Evolutionary conservation across 306 rosid species (phyloP).

Genomic region (Vigna mungo): DNA sequence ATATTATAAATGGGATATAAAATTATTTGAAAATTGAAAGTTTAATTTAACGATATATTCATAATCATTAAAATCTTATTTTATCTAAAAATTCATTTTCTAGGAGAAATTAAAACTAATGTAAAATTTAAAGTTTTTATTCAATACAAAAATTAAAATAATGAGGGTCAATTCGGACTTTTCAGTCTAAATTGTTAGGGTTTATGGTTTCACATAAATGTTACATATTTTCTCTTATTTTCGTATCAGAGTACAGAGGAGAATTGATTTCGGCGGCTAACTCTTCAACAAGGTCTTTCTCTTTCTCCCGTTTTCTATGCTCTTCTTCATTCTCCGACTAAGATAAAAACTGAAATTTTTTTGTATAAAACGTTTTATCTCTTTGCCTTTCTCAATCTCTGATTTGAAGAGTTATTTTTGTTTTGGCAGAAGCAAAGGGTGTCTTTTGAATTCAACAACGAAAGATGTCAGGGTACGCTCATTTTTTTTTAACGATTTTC

Average conservation of each 20-base stretch:
- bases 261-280: conserved; percentile 3
- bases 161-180: conserved; percentile 25
- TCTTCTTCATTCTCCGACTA: too few relatives aligned
- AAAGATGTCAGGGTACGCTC: conserved; percentile 47
- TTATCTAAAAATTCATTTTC: too few relatives aligned
- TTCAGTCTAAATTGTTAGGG: conserved; percentile 5
- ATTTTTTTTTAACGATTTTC: neutral
- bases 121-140: neutral
- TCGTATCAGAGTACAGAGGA: neutral
- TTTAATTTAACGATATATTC: too few relatives aligned
- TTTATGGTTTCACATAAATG: conserved; percentile 23
- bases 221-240: neutral
- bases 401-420: conserved; percentile 14
- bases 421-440: conserved; percentile 37
- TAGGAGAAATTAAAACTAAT: too few relatives aligned
- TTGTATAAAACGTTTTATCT: neutral
- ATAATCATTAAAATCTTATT: too few relatives aligned
- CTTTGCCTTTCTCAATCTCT: neutral
- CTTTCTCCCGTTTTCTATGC: neutral
- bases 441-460: neutral
- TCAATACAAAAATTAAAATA: neutral
- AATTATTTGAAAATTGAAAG: too few relatives aligned
- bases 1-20: too few relatives aligned
- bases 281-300: neutral
- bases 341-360: neutral